A percentile compares a stretch with the other conserved stretches of the same genome.
phyloP scores from a whole-genome alignment of 352 stramenopile genomes.

The Phytophthora vignae region DNA sequence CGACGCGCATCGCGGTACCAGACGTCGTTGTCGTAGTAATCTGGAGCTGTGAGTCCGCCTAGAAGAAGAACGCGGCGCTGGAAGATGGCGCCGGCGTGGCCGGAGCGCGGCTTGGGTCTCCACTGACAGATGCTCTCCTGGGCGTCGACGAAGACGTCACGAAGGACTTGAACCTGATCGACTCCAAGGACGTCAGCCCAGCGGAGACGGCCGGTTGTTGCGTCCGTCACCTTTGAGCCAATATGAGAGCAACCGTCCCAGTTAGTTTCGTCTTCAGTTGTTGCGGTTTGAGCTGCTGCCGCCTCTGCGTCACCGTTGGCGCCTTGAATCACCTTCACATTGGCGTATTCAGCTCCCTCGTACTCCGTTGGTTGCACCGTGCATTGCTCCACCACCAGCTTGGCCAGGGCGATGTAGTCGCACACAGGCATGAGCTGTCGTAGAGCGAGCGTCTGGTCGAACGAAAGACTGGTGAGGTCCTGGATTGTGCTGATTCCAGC shows the following conservation, averaged over 20 bases:
- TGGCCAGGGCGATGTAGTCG: conserved; percentile 75
- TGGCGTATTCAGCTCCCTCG: conserved; percentile 57
- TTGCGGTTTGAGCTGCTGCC: conserved; percentile 10
- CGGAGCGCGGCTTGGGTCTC: conserved; percentile 65
- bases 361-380: conserved; percentile 52
- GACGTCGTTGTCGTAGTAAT: conserved; percentile 86
- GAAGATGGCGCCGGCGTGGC: conserved; percentile 75
- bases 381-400: conserved; percentile 64
- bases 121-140: conserved; percentile 75
- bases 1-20: conserved; percentile 81
- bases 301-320: conserved; percentile 25
- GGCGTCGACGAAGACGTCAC: conserved; percentile 70
- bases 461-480: conserved; percentile 73
- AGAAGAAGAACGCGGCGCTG: conserved; percentile 81
- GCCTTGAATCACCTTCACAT: conserved; percentile 49
- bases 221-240: conserved; percentile 47
- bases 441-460: conserved; percentile 62
- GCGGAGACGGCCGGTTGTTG: conserved; percentile 48
- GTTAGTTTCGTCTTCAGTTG: conserved; percentile 26
- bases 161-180: conserved; percentile 69
- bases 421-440: conserved; percentile 68
- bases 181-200: conserved; percentile 73
- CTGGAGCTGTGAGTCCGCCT: conserved; percentile 66
- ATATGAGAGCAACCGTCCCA: conserved; percentile 76
- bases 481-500: conserved; percentile 79